Conservation (phyloP, 176 grass and related monocot genomes). For the Oryza glaberrima region DNA sequence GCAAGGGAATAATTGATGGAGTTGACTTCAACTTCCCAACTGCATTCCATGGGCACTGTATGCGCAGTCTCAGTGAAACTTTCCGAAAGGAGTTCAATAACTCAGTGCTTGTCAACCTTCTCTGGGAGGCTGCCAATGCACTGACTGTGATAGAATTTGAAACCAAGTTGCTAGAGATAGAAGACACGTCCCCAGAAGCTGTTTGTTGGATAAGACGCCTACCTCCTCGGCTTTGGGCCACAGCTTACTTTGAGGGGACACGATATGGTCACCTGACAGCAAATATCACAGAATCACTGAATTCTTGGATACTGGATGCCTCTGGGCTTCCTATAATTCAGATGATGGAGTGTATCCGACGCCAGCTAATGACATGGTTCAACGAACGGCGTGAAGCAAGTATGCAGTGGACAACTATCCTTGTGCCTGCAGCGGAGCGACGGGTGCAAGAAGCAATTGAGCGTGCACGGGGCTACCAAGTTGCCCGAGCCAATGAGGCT, state of each 20-base stretch:
- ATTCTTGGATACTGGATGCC: constrained; percentile 86
- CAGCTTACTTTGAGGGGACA: constrained; percentile 91
- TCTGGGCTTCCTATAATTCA: constrained; percentile 87
- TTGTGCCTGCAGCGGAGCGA: constrained; percentile 68
- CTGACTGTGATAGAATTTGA: constrained; percentile 91
- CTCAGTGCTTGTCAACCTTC: constrained; percentile 67
- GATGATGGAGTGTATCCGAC: constrained; percentile 93
- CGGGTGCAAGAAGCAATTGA: constrained; percentile 91
- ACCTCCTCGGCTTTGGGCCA: constrained; percentile 82
- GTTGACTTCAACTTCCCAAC: constrained; percentile 98
- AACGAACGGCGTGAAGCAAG: constrained; percentile 89
- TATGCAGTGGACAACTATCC: constrained; percentile 89
- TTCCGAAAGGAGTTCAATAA: constrained; percentile 95
- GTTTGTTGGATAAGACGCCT: constrained; percentile 83
- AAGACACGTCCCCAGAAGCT: constrained; percentile 86
- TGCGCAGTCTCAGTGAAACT: constrained; percentile 85
- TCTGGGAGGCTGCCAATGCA: constrained; percentile 94
- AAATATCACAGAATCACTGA: constrained; percentile 70
- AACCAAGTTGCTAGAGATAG: constrained; percentile 88
- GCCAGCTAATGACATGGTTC: constrained; percentile 97
- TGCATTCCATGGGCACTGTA: constrained; percentile 94
- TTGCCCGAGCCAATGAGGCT: constrained; percentile 79
- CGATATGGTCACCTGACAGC: constrained; percentile 89
- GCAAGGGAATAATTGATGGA: constrained; percentile 89
- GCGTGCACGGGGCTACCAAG: constrained; percentile 83